Base-by-base conservation (phyloP, 495 filamentous ascomycete species). In the Podospora conica region DNA sequence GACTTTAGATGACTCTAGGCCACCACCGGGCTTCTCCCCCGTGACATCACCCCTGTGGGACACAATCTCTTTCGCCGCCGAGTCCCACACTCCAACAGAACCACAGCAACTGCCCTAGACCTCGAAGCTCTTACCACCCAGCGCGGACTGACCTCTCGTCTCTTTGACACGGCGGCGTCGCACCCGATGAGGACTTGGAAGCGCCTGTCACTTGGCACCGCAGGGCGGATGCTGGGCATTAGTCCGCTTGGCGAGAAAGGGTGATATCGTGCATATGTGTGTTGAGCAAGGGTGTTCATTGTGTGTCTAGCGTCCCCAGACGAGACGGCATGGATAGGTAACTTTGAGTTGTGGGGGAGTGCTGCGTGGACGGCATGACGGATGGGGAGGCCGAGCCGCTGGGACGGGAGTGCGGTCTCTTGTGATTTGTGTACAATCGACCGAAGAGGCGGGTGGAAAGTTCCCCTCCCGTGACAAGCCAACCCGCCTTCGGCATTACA, bases 341-440 rank as follows among this genome's bases (percentile, higher is more conserved):
- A 27, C 7, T 29, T n/a, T 23, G 57, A 59, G 57, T 59, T 59
- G 57, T 59, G 3, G 57, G 57, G 27, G 57, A 59, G 27, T 59
- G 57, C 2, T 59, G 20, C 5, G 18, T 59, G 9, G 57, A 59
- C 21, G 57, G 57, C 7, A 28, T 59, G n/a, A 59, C 29, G 57
- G 3, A 22, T 33, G 57, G 57, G 5, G 27, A 59, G 57, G 57
- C 2, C 12, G 0, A 10, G 27, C 11, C 9, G 27, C 25, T n/a
- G 6, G 23, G 27, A 4, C 7, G 6, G 27, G 57, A 31, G 25
- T 0, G 4, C 18, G 24, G 57, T 24, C 3, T 8, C 21, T 59
- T 33, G 57, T 59, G 15, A 8, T 48, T 48, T 48, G 33, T n/a
- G 15, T 40, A 31, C 9, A n/a, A n/a, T n/a, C n/a, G n/a, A n/a